Conservation (phyloP, 2,329 filamentous ascomycete species). For the Pseudocercospora fuligena region DNA sequence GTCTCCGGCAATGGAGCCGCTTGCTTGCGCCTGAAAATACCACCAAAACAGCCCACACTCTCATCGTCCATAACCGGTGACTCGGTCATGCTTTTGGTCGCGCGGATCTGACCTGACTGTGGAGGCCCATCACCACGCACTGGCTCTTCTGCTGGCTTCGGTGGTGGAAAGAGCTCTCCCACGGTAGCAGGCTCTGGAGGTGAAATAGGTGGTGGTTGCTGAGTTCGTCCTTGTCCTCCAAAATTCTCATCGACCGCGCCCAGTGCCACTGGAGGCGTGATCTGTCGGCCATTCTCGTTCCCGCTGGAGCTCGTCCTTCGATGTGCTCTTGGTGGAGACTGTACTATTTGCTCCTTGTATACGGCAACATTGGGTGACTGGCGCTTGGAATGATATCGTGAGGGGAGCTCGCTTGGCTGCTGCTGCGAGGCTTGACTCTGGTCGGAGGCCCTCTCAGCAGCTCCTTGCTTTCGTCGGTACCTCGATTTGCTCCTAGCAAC, state of each 20-base stretch:
- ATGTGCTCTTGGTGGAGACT: slow-evolving; percentile 19
- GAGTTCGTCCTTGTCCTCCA: background rate
- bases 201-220: slow-evolving; percentile 8
- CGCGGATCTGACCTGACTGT: slow-evolving; percentile 38
- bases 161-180: slow-evolving; percentile 40
- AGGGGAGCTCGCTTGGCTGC: slow-evolving; percentile 22
- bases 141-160: slow-evolving; percentile 27
- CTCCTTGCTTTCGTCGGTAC: slow-evolving; percentile 36
- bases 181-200: slow-evolving; percentile 23
- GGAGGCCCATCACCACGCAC: slow-evolving; percentile 35
- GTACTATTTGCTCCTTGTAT: slow-evolving; percentile 25
- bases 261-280: slow-evolving; percentile 19
- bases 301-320: slow-evolving; percentile 20
- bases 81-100: slow-evolving; percentile 37
- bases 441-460: slow-evolving; percentile 19
- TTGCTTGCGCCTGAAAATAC: slow-evolving; percentile 43
- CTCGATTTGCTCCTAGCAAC: slow-evolving; percentile 39
- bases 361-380: slow-evolving; percentile 25
- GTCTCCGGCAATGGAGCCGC: slow-evolving; percentile 28
- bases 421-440: slow-evolving; percentile 20
- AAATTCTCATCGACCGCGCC: slow-evolving; percentile 19
- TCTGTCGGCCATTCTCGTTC: slow-evolving; percentile 7
- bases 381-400: slow-evolving; percentile 30
- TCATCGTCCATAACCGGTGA: slow-evolving; percentile 32
- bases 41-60: slow-evolving; percentile 38